These are phyloP conservation scores for Clavispora carvajalis DNA, from an alignment of 805 yeast genomes.

Conservation along the genomic window DNA sequence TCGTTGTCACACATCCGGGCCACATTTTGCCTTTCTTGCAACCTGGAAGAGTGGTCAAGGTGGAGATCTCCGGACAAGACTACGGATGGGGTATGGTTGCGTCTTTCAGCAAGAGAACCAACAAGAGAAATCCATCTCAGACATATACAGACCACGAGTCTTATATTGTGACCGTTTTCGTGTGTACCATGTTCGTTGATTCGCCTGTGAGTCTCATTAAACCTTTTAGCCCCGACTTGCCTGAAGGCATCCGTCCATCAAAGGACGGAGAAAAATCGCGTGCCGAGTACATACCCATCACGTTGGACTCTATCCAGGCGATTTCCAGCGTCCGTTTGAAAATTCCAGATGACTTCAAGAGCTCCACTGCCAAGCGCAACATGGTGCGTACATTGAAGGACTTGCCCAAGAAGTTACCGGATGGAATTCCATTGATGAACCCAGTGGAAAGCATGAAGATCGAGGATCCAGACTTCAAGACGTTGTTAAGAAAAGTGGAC, in stretches of 20 bases:
- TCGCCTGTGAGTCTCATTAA: slow-evolving; percentile 80
- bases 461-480: slow-evolving; percentile 70
- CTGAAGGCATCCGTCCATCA: slow-evolving; percentile 87
- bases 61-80: slow-evolving; percentile 55
- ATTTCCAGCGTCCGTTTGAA: slow-evolving; percentile 78
- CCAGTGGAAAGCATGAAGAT: slow-evolving; percentile 93
- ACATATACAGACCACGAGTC: slow-evolving; percentile 80
- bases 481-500: slow-evolving; percentile 69
- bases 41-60: slow-evolving; percentile 78
- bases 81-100: slow-evolving; percentile 98
- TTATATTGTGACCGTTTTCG: slow-evolving; percentile 79
- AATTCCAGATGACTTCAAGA: slow-evolving; percentile 70
- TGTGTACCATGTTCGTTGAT: slow-evolving; percentile 70
- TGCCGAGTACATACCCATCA: slow-evolving; percentile 78
- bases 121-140: slow-evolving; percentile 53
- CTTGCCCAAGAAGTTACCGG: slow-evolving; percentile 77
- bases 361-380: slow-evolving; percentile 51
- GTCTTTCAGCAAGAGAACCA: slow-evolving; percentile 64
- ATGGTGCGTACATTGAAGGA: slow-evolving; percentile 71
- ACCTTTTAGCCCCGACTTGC: slow-evolving; percentile 70
- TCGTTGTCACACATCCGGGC: slow-evolving; percentile 87
- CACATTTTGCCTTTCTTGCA: slow-evolving; percentile 78
- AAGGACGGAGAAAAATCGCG: slow-evolving; percentile 62
- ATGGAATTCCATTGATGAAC: slow-evolving; percentile 86
- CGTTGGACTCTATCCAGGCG: slow-evolving; percentile 66